These are phyloP conservation scores for Ampelocalamus luodianensis DNA, from an alignment of 176 grass and related monocot genomes.

Conservation along the genomic window DNA sequence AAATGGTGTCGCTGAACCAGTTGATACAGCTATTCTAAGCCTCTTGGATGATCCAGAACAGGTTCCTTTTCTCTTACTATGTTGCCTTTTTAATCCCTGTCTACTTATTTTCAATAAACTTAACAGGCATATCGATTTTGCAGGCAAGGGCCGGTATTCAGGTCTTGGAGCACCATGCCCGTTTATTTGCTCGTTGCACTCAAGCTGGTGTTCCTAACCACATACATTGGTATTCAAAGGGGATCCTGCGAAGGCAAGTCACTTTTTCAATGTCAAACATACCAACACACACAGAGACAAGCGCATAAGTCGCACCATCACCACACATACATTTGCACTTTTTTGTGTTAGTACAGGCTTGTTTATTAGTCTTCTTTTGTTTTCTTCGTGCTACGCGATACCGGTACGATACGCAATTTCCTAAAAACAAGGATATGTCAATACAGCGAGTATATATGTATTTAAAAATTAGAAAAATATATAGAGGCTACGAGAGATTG, in stretches of 20 bases:
- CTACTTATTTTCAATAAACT: background rate
- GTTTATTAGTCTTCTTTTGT: constrained; percentile 19
- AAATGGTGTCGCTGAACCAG: too few species aligned
- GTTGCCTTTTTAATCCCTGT: background rate
- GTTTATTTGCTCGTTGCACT: constrained; percentile 52
- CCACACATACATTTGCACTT: background rate
- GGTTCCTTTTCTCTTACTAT: constrained; percentile 42
- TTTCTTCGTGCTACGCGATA: constrained; percentile 15
- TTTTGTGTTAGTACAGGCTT: constrained; percentile 17
- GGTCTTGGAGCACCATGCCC: constrained; percentile 45
- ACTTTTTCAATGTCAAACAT: background rate
- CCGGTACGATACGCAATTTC: too few species aligned
- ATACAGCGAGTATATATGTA: too few species aligned
- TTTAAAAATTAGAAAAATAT: too few species aligned
- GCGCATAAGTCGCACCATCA: background rate
- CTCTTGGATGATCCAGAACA: constrained; percentile 53
- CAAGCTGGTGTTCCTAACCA: constrained; percentile 54
- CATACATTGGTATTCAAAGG: constrained; percentile 56
- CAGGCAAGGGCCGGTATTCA: constrained; percentile 44
- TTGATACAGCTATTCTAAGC: constrained; percentile 49
- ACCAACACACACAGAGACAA: background rate
- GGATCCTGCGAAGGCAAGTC: constrained; percentile 53
- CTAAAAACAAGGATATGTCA: too few species aligned
- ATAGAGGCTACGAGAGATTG: too few species aligned
- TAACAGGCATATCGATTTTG: background rate